Evolutionary conservation across 495 filamentous ascomycete species (phyloP).

Genomic region (Xylaria palmicola): DNA sequence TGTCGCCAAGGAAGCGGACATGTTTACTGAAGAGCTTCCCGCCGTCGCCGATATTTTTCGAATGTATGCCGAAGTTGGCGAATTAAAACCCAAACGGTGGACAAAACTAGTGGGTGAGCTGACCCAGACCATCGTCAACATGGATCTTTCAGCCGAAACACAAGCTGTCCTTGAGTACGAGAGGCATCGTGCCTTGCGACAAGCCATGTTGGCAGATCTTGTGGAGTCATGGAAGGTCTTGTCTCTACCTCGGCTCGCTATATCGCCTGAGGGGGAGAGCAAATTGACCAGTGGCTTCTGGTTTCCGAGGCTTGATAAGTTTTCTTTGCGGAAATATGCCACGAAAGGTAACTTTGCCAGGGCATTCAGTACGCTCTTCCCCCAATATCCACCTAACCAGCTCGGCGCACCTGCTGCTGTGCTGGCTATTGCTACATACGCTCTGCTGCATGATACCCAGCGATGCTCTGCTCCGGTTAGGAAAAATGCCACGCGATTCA

Average conservation of each 20-base stretch:
- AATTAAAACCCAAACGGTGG: slow-evolving; percentile 34
- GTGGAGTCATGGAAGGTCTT: slow-evolving; percentile 41
- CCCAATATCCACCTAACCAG: slow-evolving; percentile 21
- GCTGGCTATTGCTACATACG: slow-evolving; percentile 43
- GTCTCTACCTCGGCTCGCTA: slow-evolving; percentile 19
- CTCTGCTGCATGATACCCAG: slow-evolving; percentile 36
- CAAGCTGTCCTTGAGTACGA: slow-evolving; percentile 23
- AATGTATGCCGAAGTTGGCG: slow-evolving; percentile 32
- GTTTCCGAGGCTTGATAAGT: slow-evolving; percentile 22
- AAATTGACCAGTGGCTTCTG: slow-evolving; percentile 23
- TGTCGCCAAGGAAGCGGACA: slow-evolving; percentile 33
- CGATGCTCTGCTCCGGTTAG: slow-evolving; percentile 17
- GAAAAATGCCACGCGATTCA: slow-evolving; percentile 23
- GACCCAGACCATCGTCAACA: slow-evolving; percentile 30
- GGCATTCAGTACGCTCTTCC: slow-evolving; percentile 35
- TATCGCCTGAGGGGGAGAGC: neutral
- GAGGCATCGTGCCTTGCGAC: slow-evolving; percentile 26
- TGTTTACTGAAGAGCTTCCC: slow-evolving; percentile 35
- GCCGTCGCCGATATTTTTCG: slow-evolving; percentile 40
- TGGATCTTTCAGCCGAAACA: slow-evolving; percentile 23
- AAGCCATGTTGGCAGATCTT: slow-evolving; percentile 39
- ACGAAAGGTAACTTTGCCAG: slow-evolving; percentile 17
- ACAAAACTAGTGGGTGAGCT: slow-evolving; percentile 32
- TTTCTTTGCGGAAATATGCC: slow-evolving; percentile 9
- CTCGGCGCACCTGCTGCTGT: slow-evolving; percentile 27